These are phyloP conservation scores for Neonectria punicea DNA, from an alignment of 2,329 filamentous ascomycete genomes.

Conservation along the genomic window DNA sequence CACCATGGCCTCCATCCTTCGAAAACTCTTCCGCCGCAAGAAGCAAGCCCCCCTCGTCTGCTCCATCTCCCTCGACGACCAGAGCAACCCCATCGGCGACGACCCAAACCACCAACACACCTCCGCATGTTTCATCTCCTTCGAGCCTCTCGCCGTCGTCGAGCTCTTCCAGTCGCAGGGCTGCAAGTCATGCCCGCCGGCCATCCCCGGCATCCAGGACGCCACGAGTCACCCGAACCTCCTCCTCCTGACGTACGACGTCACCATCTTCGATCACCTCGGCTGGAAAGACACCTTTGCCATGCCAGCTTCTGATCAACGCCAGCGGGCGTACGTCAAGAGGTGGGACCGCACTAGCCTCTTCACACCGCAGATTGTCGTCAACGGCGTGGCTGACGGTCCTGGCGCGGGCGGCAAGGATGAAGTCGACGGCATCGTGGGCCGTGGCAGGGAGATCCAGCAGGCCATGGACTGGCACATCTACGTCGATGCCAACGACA, in stretches of 20 bases:
- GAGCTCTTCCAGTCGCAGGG: constrained; percentile 51
- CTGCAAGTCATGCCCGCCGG: constrained; percentile 47
- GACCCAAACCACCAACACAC: constrained; percentile 47
- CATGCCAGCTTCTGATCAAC: constrained; percentile 43
- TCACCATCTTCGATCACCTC: constrained; percentile 49
- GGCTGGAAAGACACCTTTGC: constrained; percentile 49
- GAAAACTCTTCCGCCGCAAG: constrained; percentile 46
- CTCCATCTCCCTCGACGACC: constrained; percentile 43
- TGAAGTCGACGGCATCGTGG: constrained; percentile 35
- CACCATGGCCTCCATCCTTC: constrained; percentile 26
- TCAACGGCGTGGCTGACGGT: constrained; percentile 44
- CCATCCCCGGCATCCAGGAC: constrained; percentile 46
- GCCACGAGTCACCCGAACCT: constrained; percentile 44
- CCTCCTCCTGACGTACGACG: constrained; percentile 47
- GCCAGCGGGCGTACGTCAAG: constrained; percentile 47
- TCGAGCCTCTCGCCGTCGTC: constrained; percentile 46
- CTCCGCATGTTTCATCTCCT: constrained; percentile 46
- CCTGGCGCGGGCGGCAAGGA: constrained; percentile 34
- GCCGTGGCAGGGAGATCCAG: constrained; percentile 26
- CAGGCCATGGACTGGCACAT: constrained; percentile 33
- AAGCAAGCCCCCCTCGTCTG: constrained; percentile 48
- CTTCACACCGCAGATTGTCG: constrained; percentile 47
- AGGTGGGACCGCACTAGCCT: constrained; percentile 46
- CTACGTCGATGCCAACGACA: constrained; percentile 38
- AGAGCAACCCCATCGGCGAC: constrained; percentile 39